Conservation (phyloP, 2,329 filamentous ascomycete genomes). For the Pseudogymnoascus sp. region DNA sequence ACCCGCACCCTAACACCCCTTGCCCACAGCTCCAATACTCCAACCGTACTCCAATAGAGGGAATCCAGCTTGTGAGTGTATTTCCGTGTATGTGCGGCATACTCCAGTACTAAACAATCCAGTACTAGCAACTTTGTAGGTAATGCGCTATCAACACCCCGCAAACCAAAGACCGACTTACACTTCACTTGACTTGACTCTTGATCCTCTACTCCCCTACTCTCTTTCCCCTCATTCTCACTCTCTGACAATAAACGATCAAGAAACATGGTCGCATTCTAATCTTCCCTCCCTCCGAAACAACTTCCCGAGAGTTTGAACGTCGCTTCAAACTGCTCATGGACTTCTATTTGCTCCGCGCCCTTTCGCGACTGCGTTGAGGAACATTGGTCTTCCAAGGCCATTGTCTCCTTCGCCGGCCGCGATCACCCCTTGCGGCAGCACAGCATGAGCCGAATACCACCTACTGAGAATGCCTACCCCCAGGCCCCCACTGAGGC, state of each 20-base stretch:
- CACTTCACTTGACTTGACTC: not conserved
- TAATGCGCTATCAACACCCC: constrained; percentile 2
- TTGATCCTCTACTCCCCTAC: not conserved
- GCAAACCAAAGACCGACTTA: not conserved
- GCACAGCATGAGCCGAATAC: constrained; percentile 37
- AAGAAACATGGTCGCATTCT: constrained; percentile 3
- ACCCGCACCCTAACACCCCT: not conserved
- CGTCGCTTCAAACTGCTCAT: constrained; percentile 33
- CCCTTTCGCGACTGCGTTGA: constrained; percentile 56
- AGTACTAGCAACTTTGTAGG: too few species aligned
- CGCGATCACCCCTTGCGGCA: constrained; percentile 36
- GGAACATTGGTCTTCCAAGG: constrained; percentile 49
- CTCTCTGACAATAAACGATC: not conserved
- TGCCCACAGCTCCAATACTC: not conserved
- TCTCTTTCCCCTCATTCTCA: not conserved
- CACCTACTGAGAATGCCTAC: constrained; percentile 22
- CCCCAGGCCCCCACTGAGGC: constrained; percentile 23
- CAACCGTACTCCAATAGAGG: not conserved
- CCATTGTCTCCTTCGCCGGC: constrained; percentile 38
- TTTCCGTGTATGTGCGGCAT: not conserved
- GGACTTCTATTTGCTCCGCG: constrained; percentile 47
- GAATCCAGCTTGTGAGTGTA: not conserved
- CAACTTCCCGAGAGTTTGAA: not conserved
- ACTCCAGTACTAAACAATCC: not conserved
- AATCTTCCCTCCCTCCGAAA: not conserved